Evolutionary conservation across 768 basidiomycete genomes (phyloP).

Genomic region (Lactarius sanguifluus): DNA sequence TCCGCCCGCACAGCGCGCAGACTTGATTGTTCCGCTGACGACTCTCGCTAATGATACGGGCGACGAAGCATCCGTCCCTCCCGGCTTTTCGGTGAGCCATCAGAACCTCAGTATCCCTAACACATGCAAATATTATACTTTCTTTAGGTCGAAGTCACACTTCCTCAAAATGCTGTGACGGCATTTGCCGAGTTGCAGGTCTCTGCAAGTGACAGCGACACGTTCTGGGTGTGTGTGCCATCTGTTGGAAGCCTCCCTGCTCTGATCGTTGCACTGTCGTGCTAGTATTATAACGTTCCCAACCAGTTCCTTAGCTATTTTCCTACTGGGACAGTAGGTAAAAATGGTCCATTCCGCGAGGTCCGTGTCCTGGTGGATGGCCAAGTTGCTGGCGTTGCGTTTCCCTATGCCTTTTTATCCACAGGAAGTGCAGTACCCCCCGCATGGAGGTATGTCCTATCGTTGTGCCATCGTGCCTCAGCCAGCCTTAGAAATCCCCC

Average conservation of each 20-base stretch:
- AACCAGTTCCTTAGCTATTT: conserved; percentile 57
- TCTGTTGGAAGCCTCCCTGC: neutral
- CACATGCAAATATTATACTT: neutral
- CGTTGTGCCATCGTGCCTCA: neutral
- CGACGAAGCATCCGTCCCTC: conserved; percentile 72
- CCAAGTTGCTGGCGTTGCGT: conserved; percentile 52
- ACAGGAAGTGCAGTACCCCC: conserved; percentile 48
- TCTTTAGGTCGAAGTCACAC: conserved; percentile 58
- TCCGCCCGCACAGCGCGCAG: conserved; percentile 48
- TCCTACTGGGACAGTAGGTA: conserved; percentile 49
- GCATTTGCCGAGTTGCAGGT: conserved; percentile 72
- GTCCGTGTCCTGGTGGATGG: conserved; percentile 60
- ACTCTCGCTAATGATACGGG: conserved; percentile 47
- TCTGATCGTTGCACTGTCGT: neutral
- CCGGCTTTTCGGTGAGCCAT: conserved; percentile 59
- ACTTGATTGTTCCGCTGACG: conserved; percentile 62
- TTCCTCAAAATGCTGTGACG: conserved; percentile 67
- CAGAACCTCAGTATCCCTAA: neutral
- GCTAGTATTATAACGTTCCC: conserved; percentile 65
- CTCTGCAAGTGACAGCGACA: no score
- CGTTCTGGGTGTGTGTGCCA: conserved; percentile 29
- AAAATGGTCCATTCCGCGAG: conserved; percentile 62
- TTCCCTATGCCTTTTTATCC: conserved; percentile 45
- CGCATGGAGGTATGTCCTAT: conserved; percentile 58
- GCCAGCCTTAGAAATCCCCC: neutral